Percentiles rank a stretch among this genome's conserved stretches.
phyloP scores from a whole-genome alignment of 345 rosid species.

The Populus deltoides region DNA sequence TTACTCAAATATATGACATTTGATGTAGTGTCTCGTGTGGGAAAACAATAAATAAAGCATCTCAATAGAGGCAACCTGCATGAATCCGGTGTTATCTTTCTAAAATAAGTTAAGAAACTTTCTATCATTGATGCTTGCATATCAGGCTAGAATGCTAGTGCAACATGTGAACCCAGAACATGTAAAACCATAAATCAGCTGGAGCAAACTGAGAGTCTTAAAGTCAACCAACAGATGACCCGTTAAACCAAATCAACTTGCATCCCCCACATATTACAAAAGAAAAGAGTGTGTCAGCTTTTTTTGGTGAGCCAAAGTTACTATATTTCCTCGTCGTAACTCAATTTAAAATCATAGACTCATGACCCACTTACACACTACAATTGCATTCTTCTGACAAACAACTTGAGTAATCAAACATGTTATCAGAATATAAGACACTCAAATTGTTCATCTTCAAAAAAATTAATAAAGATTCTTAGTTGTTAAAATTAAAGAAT shows the following conservation, averaged over 20 bases:
- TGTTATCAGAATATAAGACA: not conserved
- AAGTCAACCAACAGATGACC: not conserved
- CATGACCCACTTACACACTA: not conserved
- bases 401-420: not conserved
- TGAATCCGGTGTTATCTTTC: not conserved
- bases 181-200: not conserved
- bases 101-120: no score
- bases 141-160: not conserved
- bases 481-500: not conserved
- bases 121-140: not conserved
- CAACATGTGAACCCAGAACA: not conserved
- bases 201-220: not conserved
- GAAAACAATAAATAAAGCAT: not conserved
- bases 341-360: not conserved
- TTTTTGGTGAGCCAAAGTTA: not conserved
- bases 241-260: not conserved
- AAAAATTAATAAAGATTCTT: not conserved
- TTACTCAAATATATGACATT: not conserved
- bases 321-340: not conserved
- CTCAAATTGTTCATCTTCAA: conserved; percentile 8
- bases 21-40: not conserved
- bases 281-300: not conserved
- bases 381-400: not conserved
- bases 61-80: not conserved
- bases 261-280: not conserved